Evolutionary conservation across 345 rosid genomes (phyloP).

Genomic region (Populus ilicifolia): DNA sequence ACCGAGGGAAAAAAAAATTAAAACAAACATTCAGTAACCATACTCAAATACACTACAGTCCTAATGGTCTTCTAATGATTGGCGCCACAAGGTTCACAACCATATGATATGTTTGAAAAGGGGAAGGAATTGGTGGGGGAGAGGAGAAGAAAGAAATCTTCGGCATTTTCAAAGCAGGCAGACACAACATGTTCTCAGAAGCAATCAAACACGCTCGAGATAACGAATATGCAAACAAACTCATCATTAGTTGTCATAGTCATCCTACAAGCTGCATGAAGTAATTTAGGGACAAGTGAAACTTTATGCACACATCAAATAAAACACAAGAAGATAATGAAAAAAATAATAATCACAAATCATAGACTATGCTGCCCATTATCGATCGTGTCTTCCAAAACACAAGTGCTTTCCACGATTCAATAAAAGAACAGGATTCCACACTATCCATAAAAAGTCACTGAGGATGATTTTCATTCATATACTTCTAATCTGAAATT

Average conservation of each 20-base stretch:
- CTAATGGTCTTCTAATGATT: not conserved
- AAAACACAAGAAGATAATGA: not conserved
- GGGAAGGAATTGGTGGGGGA: not conserved
- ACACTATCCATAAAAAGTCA: too few species aligned
- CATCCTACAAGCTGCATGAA: not conserved
- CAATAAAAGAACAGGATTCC: not conserved
- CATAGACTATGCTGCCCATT: not conserved
- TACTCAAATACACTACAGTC: not conserved
- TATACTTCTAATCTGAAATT: not conserved
- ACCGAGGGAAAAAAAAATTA: conserved; percentile 1
- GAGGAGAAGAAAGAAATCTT: not conserved
- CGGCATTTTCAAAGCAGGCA: not conserved
- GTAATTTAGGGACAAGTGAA: not conserved
- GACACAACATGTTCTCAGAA: not conserved
- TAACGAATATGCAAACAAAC: not conserved
- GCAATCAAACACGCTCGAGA: not conserved
- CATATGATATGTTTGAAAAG: not conserved
- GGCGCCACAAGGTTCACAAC: not conserved
- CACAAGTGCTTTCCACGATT: not conserved
- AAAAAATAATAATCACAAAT: not conserved
- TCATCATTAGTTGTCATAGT: not conserved
- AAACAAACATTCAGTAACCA: conserved; percentile 6
- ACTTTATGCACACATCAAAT: not conserved
- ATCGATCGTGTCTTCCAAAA: not conserved
- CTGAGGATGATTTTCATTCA: not conserved